Base-by-base conservation (phyloP, 805 yeast genomes). In the Pichia thaimueangensis region DNA sequence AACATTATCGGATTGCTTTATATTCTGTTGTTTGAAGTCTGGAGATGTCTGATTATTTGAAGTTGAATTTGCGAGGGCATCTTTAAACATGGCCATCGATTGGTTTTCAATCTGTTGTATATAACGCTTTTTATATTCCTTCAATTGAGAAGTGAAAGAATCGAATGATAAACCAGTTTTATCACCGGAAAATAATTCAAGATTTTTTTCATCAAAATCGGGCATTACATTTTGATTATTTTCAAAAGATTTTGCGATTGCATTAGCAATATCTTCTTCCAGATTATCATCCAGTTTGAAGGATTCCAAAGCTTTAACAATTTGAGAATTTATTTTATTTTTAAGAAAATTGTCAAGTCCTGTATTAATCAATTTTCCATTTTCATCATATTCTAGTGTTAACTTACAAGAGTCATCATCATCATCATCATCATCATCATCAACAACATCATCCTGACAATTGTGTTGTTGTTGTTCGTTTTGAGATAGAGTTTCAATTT, bases 231-330 rank as follows among this genome's bases (percentile, higher is more conserved):
- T n/a, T 33, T 41, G 40, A 22, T 39, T 44, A 21, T 45, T 40
- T 36, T 47, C 49, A 13, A 50, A 37, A 12, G 55, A 49, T 23
- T 44, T 43, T 0, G 53, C 48, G 19, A 53, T 49, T 6, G 45
- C 50, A 36, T 45, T 43, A n/a, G 53, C 49, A 19, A 52, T 50
- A 29, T 49, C 55, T 23, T 50, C 53, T 19, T 47, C 51, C 11
- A 47, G 17, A n/a, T 44, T 25, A 31, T 48, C 47, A 29, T 52
- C 56, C 13, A 54, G 38, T 36, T 50, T 49, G 30, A 54, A 50
- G 9, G 55, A 47, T 39, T 54, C 52, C 25, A 55, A 34, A 11
- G 59, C 58, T 35, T 51, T 48, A 17, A 53, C 41, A 7, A 55
- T 52, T 23, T 55, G 57, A 5, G 38, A 34, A 37, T 54, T 54